These are phyloP conservation scores for Colletotrichum lentis DNA, from an alignment of 2,329 filamentous ascomycete genomes.

Conservation along the genomic window DNA sequence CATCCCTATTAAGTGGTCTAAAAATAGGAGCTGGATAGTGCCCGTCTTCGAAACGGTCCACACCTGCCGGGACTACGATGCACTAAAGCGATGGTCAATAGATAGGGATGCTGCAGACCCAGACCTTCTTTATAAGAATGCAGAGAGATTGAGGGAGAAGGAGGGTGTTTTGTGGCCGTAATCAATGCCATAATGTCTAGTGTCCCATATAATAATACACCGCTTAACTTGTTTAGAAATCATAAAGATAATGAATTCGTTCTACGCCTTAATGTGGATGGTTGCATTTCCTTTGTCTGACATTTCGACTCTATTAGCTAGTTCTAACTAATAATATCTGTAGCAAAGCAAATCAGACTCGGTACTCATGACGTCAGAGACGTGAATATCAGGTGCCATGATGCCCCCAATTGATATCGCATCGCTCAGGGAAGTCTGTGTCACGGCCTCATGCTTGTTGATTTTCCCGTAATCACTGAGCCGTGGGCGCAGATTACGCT, in stretches of 20 bases:
- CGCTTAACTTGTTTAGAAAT: too few relatives aligned
- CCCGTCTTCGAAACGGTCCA: neutral
- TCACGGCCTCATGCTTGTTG: neutral
- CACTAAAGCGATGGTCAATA: neutral
- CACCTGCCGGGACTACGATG: neutral
- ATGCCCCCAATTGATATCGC: constrained; percentile 1
- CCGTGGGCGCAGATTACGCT: neutral
- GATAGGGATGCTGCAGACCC: neutral
- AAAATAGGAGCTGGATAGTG: constrained; percentile 3
- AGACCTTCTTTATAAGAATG: neutral
- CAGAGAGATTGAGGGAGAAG: neutral
- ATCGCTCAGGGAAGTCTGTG: neutral
- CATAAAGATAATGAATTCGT: neutral
- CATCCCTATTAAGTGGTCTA: constrained; percentile 2
- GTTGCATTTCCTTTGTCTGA: neutral
- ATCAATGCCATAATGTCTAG: too few relatives aligned
- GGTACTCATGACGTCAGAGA: neutral
- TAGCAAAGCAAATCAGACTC: constrained; percentile 6
- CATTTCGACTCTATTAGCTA: neutral
- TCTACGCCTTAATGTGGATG: neutral
- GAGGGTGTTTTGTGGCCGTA: neutral
- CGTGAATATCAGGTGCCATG: constrained; percentile 1
- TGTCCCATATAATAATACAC: too few relatives aligned
- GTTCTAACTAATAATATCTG: constrained; percentile 5
- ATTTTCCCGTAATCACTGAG: neutral